These are phyloP conservation scores for Arabis alpina DNA, from an alignment of 345 rosid species.

Conservation along the genomic window DNA sequence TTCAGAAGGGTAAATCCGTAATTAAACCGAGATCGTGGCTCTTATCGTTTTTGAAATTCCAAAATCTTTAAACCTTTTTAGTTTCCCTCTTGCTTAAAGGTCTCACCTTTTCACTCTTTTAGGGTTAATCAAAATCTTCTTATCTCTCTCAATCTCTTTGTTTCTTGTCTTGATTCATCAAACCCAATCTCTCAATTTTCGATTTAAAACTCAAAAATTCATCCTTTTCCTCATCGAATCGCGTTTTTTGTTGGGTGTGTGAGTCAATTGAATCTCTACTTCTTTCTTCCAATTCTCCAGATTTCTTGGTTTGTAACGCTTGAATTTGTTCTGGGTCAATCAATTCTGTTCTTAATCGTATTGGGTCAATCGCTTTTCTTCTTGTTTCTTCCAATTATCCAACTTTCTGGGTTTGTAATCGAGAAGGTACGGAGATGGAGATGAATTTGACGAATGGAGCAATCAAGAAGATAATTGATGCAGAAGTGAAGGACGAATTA, in stretches of 20 bases:
- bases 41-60: neutral
- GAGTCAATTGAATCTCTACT: neutral
- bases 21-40: neutral
- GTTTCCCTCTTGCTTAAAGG: constrained; percentile 38
- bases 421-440: too few relatives aligned
- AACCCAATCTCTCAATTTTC: neutral
- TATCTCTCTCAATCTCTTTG: neutral
- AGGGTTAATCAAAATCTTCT: neutral
- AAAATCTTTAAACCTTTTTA: constrained; percentile 3
- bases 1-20: constrained; percentile 13
- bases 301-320: neutral
- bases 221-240: neutral
- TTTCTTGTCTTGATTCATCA: neutral
- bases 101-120: neutral
- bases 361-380: too few relatives aligned
- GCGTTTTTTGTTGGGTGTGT: neutral
- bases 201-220: neutral
- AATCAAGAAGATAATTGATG: constrained; percentile 51
- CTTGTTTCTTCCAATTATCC: too few relatives aligned
- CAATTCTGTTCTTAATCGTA: neutral
- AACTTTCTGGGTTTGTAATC: too few relatives aligned
- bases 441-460: constrained; percentile 65
- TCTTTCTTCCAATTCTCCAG: neutral
- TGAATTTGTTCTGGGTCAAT: constrained; percentile 2
- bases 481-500: constrained; percentile 48